These are phyloP conservation scores for Comarum palustre DNA, from an alignment of 306 rosid genomes.

Conservation along the genomic window DNA sequence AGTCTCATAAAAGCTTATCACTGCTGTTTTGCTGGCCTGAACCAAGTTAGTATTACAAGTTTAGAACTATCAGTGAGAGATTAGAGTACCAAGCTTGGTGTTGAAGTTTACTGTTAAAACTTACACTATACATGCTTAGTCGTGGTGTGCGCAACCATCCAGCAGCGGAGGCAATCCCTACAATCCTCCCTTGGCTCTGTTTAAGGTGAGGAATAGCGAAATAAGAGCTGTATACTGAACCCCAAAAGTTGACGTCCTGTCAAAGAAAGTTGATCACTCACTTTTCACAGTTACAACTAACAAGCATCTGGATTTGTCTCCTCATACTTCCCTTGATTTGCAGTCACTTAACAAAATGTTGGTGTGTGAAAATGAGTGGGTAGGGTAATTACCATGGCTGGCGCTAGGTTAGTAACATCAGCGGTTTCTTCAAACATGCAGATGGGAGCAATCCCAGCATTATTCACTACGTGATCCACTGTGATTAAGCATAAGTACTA, in stretches of 20 bases:
- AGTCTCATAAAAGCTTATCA: constrained; percentile 54
- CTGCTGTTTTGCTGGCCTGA: constrained; percentile 73
- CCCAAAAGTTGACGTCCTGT: constrained; percentile 71
- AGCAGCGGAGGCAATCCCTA: constrained; percentile 50
- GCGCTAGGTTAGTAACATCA: constrained; percentile 34
- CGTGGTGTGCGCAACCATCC: constrained; percentile 53
- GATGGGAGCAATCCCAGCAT: constrained; percentile 49
- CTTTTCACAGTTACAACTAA: no score
- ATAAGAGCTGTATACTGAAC: constrained; percentile 45
- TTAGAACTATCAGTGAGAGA: background rate
- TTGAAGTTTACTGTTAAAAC: constrained; percentile 10
- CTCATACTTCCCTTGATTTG: background rate
- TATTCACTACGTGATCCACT: constrained; percentile 72
- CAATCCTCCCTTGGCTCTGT: constrained; percentile 51
- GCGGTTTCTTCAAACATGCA: constrained; percentile 45
- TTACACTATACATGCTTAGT: constrained; percentile 53
- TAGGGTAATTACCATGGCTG: constrained; percentile 32
- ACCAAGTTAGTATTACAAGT: no score
- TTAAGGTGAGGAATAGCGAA: constrained; percentile 57
- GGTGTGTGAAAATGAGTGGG: background rate
- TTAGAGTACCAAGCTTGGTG: background rate
- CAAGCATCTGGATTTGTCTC: background rate
- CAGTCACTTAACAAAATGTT: background rate
- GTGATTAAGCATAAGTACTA: background rate
- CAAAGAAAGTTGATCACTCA: background rate